Percentiles rank a stretch among this genome's conserved stretches.
phyloP scores from a whole-genome alignment of 441 rosid species.

The Codiaeum variegatum region DNA sequence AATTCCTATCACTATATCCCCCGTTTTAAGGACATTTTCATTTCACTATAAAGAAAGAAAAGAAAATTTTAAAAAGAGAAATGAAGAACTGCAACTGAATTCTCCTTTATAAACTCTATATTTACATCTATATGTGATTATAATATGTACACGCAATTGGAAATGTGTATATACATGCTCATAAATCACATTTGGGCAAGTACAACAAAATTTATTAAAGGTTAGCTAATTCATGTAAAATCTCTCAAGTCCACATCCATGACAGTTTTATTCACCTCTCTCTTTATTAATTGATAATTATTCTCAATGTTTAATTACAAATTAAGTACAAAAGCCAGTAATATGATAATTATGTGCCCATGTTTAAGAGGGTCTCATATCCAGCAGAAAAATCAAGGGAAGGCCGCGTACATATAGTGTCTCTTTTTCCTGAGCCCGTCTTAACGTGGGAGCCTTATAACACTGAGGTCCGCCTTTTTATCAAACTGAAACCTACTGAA shows the following conservation, averaged over 20 bases:
- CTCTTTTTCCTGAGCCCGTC: too few species aligned
- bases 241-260: neutral
- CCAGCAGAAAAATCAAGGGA: too few species aligned
- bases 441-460: too few species aligned
- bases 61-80: neutral
- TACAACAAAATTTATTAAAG: neutral
- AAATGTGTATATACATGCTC: neutral
- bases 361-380: too few species aligned
- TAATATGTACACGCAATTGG: neutral
- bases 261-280: neutral
- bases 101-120: neutral
- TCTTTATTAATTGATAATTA: neutral
- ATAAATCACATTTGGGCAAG: neutral
- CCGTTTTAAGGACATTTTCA: too few species aligned
- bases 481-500: slow-evolving; percentile 1
- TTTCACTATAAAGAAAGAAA: neutral
- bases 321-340: neutral
- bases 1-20: neutral
- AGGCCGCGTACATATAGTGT: too few species aligned
- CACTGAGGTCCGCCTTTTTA: too few species aligned
- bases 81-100: neutral
- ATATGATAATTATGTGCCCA: neutral
- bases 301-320: neutral
- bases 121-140: too few species aligned
- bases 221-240: neutral